Evolutionary conservation across 345 rosid genomes (phyloP), one percentile per base, ranked within the genome.

Genomic region (Lepidium didymum): DNA sequence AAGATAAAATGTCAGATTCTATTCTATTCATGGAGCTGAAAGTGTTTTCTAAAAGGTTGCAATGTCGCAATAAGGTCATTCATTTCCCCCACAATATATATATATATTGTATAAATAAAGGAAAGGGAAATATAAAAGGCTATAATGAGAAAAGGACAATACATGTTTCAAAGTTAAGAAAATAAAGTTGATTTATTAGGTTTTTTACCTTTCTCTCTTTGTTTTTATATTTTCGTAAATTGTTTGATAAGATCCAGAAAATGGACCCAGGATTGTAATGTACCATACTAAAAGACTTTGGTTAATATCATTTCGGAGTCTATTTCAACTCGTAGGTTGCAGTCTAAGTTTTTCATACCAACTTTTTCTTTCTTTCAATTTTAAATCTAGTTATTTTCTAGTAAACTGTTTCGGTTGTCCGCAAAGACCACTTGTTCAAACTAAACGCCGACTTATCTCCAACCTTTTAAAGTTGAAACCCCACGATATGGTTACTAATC

Each of bases 1-100:
- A 56, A 55, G 11, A 54, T 52, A n/a, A n/a, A 60, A 59, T 53
- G 73, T 74, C 77, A 60, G 40, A 67, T n/a, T n/a, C n/a, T n/a
- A 19, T 53, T 51, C 52, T 52, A 27, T 13, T 51, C 46, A 44
- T 61, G 38, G 38, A 25, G 43, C 58, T 60, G 46, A 52, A 74
- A 51, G 25, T 59, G 41, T 27, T 62, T 60, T 36, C 25, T 23
- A 8, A 42, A 25, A 34, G 47, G 77, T 59, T 74, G 62, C n/a
- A 52, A 35, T 73, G 68, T 73, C 77, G 7, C 68, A 34, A 13
- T 67, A 44, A 67, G 19, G 8, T 53, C 31, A n/a, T 54, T 53
- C 29, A 44, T 43, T 6, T 44, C 13, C 25, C 25, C 44, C 50
- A 61, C 69, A n/a, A 47, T 13, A 6, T n/a, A 1, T 4, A n/a